Evolutionary conservation across 495 filamentous ascomycete genomes (phyloP).

Genomic region (Aspergillus steynii): DNA sequence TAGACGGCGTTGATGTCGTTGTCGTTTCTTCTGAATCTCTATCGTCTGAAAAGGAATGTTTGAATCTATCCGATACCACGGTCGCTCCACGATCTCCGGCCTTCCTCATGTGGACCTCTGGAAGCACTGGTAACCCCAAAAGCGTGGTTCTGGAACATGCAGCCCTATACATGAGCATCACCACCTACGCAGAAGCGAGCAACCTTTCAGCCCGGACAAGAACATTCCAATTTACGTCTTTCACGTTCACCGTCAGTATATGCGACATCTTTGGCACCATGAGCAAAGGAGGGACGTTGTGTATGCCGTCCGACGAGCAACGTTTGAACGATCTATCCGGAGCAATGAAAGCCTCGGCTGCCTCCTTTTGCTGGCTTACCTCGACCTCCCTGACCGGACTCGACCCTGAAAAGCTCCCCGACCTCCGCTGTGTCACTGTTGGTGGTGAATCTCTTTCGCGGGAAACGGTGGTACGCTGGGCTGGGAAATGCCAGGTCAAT

Average conservation of each 20-base stretch:
- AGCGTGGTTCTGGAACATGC: conserved; percentile 51
- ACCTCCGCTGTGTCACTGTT: conserved; percentile 36
- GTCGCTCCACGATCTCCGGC: conserved; percentile 9
- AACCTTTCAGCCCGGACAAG: conserved; percentile 24
- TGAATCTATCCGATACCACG: background rate
- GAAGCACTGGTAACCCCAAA: conserved; percentile 47
- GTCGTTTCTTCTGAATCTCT: conserved; percentile 10
- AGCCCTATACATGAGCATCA: conserved; percentile 30
- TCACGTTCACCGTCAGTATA: conserved; percentile 48
- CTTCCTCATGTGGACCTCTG: conserved; percentile 44
- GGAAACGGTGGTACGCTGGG: conserved; percentile 47
- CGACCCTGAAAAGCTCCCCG: conserved; percentile 34
- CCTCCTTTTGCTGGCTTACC: conserved; percentile 43
- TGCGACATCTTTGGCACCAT: conserved; percentile 44
- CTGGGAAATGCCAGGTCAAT: conserved; percentile 22
- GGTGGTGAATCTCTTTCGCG: conserved; percentile 49
- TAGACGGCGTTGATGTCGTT: conserved; percentile 9
- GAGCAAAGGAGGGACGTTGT: conserved; percentile 46
- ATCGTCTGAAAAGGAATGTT: background rate
- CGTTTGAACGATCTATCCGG: conserved; percentile 31
- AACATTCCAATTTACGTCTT: conserved; percentile 47
- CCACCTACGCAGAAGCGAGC: conserved; percentile 21
- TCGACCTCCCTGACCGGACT: conserved; percentile 43
- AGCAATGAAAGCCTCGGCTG: conserved; percentile 34
- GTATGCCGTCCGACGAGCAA: conserved; percentile 39